Evolutionary conservation across 169 alveolate species (phyloP).

Genomic region (Neospora caninum): DNA sequence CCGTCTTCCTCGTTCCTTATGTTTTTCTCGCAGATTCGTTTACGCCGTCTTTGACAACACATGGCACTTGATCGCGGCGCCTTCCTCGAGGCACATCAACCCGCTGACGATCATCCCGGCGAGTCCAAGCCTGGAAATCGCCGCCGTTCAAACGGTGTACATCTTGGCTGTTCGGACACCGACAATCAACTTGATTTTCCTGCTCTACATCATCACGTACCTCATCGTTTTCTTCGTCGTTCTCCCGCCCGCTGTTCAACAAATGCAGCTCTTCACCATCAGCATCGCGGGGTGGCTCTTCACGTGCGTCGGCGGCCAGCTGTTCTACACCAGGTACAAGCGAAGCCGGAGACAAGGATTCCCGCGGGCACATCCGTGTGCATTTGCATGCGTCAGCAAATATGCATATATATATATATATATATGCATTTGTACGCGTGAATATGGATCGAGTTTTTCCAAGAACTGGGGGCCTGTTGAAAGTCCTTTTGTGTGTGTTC

Average conservation of each 20-base stretch:
- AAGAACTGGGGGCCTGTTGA: too few species aligned
- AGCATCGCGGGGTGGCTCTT: conserved; percentile 23
- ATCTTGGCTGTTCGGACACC: conserved; percentile 18
- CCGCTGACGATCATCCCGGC: conserved; percentile 35
- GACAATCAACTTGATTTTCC: not conserved
- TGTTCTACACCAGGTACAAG: conserved; percentile 34
- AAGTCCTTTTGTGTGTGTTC: too few species aligned
- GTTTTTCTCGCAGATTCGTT: not conserved
- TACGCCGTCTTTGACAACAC: conserved; percentile 34
- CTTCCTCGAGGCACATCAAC: not conserved
- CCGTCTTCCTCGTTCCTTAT: not conserved
- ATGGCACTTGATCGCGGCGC: not conserved
- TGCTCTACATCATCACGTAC: conserved; percentile 8
- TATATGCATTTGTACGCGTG: not conserved
- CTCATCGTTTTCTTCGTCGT: conserved; percentile 11
- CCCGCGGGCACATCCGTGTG: not conserved
- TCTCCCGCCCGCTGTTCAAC: conserved; percentile 25
- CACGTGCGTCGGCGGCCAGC: conserved; percentile 23
- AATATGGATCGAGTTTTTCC: too few species aligned
- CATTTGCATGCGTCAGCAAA: not conserved
- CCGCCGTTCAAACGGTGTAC: not conserved
- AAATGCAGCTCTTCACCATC: conserved; percentile 13
- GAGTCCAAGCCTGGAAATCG: conserved; percentile 16
- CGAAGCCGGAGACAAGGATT: not conserved
- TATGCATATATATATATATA: not conserved